A percentile compares a stretch with the other conserved stretches of the same genome.
phyloP scores from a whole-genome alignment of 2,329 filamentous ascomycete species.

The Sporothrix euskadiensis region DNA sequence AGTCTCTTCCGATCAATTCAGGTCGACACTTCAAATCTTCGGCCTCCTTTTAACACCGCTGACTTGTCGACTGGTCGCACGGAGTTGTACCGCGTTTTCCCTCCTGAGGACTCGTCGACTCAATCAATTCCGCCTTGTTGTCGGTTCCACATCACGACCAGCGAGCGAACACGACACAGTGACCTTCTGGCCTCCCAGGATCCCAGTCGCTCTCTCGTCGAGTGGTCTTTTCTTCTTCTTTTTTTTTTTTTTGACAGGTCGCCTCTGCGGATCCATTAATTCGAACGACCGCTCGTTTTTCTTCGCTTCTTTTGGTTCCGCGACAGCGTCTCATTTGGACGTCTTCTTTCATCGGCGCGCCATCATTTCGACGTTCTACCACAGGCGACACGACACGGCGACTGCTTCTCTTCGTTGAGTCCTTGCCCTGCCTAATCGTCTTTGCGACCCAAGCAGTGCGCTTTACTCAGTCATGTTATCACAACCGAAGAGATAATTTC shows the following conservation, averaged over 20 bases:
- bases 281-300: neutral
- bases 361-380: neutral
- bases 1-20: neutral
- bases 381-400: slow-evolving; percentile 25
- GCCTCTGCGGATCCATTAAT: neutral
- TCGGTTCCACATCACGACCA: neutral
- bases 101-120: neutral
- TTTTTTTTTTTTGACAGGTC: neutral
- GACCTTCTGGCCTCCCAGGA: neutral
- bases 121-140: neutral
- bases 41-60: neutral
- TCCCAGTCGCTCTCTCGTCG: neutral
- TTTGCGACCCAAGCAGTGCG: slow-evolving; percentile 33
- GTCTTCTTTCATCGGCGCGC: neutral
- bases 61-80: neutral
- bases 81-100: neutral
- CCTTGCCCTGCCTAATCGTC: slow-evolving; percentile 16
- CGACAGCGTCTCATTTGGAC: neutral
- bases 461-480: slow-evolving; percentile 60
- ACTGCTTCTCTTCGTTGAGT: slow-evolving; percentile 29
- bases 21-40: neutral
- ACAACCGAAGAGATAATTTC: slow-evolving; percentile 34
- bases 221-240: too few species aligned
- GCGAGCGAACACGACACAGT: neutral
- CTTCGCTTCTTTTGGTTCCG: neutral